Evolutionary conservation across 345 rosid genomes (phyloP).

Genomic region (Hibiscus tridactylites): DNA sequence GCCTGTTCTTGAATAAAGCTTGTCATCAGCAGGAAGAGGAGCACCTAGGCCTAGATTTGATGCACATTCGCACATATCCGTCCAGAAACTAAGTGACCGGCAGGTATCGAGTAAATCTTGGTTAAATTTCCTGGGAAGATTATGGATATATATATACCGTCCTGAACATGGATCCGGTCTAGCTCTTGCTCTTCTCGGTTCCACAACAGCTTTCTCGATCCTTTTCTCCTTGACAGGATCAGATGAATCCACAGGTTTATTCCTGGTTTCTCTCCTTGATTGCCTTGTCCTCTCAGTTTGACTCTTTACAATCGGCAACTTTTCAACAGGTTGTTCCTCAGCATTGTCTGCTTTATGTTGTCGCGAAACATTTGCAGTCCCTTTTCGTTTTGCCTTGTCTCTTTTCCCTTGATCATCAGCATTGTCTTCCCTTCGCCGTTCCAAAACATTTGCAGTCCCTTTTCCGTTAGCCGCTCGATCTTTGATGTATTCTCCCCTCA

Average conservation of each 20-base stretch:
- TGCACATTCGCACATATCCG: slow-evolving; percentile 45
- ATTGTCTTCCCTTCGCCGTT: background rate
- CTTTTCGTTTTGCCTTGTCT: background rate
- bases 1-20: slow-evolving; percentile 31
- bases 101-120: slow-evolving; percentile 63
- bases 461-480: background rate
- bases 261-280: background rate
- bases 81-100: slow-evolving; percentile 45
- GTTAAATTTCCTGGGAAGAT: slow-evolving; percentile 53
- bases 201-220: background rate
- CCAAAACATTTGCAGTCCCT: background rate
- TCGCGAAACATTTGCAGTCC: background rate
- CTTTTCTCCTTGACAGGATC: slow-evolving; percentile 1
- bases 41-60: slow-evolving; percentile 62
- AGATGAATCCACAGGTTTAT: slow-evolving; percentile 3
- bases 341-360: background rate
- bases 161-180: slow-evolving; percentile 13
- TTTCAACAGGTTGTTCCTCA: background rate
- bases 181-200: background rate
- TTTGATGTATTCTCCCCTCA: too few species aligned
- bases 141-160: slow-evolving; percentile 44
- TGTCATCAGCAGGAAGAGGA: slow-evolving; percentile 25
- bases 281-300: background rate
- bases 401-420: background rate
- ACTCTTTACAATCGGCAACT: background rate